phyloP scores from a whole-genome alignment of 768 basidiomycete species.

The Ramaria rubella region DNA sequence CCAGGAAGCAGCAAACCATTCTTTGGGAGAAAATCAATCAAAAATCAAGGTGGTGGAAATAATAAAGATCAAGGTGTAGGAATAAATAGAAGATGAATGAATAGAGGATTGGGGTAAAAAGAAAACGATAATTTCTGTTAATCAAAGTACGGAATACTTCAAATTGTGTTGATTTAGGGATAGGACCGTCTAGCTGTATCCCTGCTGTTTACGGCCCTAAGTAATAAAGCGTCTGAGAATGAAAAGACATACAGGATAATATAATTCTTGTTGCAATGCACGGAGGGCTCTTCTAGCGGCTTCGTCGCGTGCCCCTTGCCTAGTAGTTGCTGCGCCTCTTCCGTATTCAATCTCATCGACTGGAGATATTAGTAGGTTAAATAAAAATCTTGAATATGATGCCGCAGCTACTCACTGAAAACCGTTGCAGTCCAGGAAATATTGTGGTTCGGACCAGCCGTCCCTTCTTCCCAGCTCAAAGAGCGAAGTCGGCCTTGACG shows the following conservation, averaged over 20 bases:
- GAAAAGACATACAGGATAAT: background rate
- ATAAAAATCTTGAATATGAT: background rate
- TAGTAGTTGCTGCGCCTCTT: conserved; percentile 1
- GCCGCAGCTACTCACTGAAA: conserved; percentile 3
- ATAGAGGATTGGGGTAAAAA: no score
- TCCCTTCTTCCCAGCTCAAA: conserved; percentile 7
- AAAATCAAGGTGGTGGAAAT: no score
- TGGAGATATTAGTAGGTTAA: background rate
- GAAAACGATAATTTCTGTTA: no score
- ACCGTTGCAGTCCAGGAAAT: conserved; percentile 3
- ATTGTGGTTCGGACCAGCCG: background rate
- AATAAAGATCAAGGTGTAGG: no score
- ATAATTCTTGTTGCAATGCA: conserved; percentile 1
- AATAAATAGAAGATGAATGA: no score
- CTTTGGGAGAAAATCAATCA: no score
- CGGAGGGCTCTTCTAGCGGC: conserved; percentile 3
- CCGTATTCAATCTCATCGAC: conserved; percentile 10
- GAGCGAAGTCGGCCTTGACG: conserved; percentile 7
- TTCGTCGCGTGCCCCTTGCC: conserved; percentile 7
- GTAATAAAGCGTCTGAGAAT: no score
- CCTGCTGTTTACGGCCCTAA: no score
- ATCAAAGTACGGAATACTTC: no score
- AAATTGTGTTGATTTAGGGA: no score
- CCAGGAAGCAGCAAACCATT: no score
- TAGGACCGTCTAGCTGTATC: no score